Conservation (phyloP, 495 filamentous ascomycete species). For the Aspergillus haitiensis region DNA sequence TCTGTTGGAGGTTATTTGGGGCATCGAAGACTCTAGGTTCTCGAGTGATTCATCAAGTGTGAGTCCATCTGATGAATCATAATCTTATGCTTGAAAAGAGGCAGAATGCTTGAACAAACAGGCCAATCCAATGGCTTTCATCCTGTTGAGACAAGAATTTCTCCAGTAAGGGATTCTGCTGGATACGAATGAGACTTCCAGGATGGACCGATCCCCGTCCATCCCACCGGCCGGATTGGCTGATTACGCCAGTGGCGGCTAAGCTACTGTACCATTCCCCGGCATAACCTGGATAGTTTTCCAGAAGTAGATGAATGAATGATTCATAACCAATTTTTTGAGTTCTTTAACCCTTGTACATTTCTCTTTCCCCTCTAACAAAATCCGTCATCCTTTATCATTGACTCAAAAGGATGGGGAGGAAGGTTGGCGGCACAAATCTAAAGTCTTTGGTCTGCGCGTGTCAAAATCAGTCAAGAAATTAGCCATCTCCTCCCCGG, state of each 20-base stretch:
- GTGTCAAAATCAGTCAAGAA: background rate
- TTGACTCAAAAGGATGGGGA: background rate
- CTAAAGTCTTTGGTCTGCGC: background rate
- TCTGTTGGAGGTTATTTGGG: background rate
- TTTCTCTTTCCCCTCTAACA: background rate
- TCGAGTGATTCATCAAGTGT: constrained; percentile 15
- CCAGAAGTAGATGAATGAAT: constrained; percentile 11
- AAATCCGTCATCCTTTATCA: background rate
- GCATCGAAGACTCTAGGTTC: constrained; percentile 3
- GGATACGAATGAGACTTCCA: constrained; percentile 9
- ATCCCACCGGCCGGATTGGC: constrained; percentile 1
- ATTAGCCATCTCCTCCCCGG: background rate
- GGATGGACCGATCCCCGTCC: constrained; percentile 1
- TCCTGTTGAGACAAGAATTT: constrained; percentile 4
- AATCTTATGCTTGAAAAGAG: background rate
- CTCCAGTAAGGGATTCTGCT: constrained; percentile 9
- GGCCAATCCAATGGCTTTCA: background rate
- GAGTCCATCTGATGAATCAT: constrained; percentile 13
- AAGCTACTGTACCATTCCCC: constrained; percentile 11
- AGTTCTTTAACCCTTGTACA: background rate
- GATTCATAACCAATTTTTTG: constrained; percentile 17
- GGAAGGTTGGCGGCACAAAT: background rate
- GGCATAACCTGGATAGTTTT: constrained; percentile 1
- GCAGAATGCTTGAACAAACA: background rate
- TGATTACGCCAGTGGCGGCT: constrained; percentile 9